A percentile compares a stretch with the other conserved stretches of the same genome.
These are phyloP conservation scores for Exophiala sp. DNA, from an alignment of 2,329 filamentous ascomycete species.

Conservation along the genomic window DNA sequence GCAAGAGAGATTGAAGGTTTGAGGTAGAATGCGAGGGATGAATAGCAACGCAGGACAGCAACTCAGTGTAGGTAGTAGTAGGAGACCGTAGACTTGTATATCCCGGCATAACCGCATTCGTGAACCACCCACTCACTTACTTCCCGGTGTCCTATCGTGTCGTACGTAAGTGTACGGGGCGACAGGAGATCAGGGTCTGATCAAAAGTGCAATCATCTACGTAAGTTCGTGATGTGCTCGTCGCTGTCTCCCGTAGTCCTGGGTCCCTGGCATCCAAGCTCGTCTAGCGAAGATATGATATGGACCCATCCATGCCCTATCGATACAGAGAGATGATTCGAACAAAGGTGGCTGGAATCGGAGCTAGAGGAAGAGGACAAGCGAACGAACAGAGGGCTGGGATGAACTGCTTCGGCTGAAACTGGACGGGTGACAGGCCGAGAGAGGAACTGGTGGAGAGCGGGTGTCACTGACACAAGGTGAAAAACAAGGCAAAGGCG, in stretches of 20 bases:
- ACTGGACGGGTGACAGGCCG: background rate
- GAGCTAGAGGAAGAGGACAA: background rate
- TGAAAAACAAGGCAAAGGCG: background rate
- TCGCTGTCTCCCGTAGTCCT: too few relatives aligned
- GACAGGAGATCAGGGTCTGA: background rate
- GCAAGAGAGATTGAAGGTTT: slow-evolving; percentile 3
- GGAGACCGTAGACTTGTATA: background rate
- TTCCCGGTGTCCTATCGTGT: too few relatives aligned
- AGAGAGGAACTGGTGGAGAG: background rate
- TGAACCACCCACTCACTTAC: too few relatives aligned
- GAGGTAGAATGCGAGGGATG: background rate
- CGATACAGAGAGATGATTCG: background rate
- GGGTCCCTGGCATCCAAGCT: background rate
- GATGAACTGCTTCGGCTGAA: background rate
- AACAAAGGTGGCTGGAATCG: background rate
- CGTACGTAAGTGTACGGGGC: background rate
- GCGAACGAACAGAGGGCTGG: background rate
- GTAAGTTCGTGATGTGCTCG: too few relatives aligned
- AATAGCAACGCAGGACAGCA: background rate
- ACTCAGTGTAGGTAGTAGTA: background rate
- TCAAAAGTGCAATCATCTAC: background rate
- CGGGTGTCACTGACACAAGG: background rate
- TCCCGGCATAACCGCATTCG: background rate
- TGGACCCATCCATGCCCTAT: background rate
- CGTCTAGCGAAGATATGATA: background rate